phyloP scores from a whole-genome alignment of 495 filamentous ascomycete genomes.

The Staphylotrichum longicolle region DNA sequence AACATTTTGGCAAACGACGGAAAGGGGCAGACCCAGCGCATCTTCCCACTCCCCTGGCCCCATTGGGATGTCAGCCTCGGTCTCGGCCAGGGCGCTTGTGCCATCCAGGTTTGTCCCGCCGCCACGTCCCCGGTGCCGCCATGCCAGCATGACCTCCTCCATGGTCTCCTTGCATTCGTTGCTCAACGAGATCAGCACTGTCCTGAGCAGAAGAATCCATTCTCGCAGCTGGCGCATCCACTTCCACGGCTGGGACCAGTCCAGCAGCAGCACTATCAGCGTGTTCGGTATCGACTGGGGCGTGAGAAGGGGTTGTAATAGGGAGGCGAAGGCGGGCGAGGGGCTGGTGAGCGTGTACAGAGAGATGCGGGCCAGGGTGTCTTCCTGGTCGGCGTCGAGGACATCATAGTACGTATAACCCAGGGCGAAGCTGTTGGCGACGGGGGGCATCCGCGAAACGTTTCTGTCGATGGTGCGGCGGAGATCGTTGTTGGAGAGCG shows the following conservation, averaged over 20 bases:
- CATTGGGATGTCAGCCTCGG: slow-evolving; percentile 69
- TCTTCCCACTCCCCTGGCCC: slow-evolving; percentile 96
- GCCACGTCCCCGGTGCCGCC: slow-evolving; percentile 58
- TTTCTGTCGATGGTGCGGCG: slow-evolving; percentile 56
- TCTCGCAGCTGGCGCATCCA: slow-evolving; percentile 85
- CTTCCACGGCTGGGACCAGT: slow-evolving; percentile 90
- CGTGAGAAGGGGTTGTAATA: slow-evolving; percentile 82
- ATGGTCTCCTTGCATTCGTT: slow-evolving; percentile 73
- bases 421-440: slow-evolving; percentile 89
- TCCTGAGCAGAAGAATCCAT: slow-evolving; percentile 80
- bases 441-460: slow-evolving; percentile 66
- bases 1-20: slow-evolving; percentile 91
- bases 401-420: slow-evolving; percentile 97
- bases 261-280: slow-evolving; percentile 80
- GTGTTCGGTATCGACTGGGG: slow-evolving; percentile 83
- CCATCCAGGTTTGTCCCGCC: slow-evolving; percentile 52
- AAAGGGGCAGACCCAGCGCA: slow-evolving; percentile 80
- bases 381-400: slow-evolving; percentile 91
- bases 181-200: slow-evolving; percentile 70
- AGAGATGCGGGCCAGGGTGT: slow-evolving; percentile 87
- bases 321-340: slow-evolving; percentile 74
- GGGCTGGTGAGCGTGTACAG: slow-evolving; percentile 84
- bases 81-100: slow-evolving; percentile 45
- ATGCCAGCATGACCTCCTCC: slow-evolving; percentile 73
- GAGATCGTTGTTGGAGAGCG: slow-evolving; percentile 63